These are phyloP conservation scores for Telfairia occidentalis DNA, from an alignment of 331 rosid species.

Conservation along the genomic window DNA sequence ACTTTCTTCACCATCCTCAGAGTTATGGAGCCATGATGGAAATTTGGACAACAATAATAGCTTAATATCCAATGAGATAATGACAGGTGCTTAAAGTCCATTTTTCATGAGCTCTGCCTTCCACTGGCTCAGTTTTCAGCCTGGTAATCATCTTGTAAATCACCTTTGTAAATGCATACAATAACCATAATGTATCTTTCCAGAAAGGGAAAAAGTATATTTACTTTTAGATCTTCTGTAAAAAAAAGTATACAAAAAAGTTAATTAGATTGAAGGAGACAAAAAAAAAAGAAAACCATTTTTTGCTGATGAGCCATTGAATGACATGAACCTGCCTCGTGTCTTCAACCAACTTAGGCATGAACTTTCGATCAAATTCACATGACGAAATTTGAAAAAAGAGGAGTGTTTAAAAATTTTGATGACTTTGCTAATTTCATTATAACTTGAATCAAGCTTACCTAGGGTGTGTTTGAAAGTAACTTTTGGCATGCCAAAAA, in stretches of 20 bases:
- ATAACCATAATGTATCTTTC: background rate
- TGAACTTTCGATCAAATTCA: too few species aligned
- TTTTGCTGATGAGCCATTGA: background rate
- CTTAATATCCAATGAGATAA: conserved; percentile 41
- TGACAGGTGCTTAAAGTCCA: conserved; percentile 35
- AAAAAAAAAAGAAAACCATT: background rate
- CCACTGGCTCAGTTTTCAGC: background rate
- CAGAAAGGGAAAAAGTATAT: background rate
- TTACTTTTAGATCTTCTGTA: background rate
- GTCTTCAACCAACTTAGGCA: too few species aligned
- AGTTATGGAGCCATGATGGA: conserved; percentile 51
- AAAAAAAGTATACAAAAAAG: background rate
- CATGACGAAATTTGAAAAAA: too few species aligned
- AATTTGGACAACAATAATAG: conserved; percentile 23
- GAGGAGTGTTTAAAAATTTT: too few species aligned
- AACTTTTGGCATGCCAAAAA: too few species aligned
- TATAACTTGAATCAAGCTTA: too few species aligned
- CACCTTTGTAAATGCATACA: conserved; percentile 3
- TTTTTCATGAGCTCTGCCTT: background rate
- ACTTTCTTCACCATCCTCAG: conserved; percentile 53
- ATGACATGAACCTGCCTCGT: too few species aligned
- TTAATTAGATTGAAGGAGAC: background rate
- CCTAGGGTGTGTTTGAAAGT: too few species aligned
- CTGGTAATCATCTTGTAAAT: conserved; percentile 3
- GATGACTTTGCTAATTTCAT: too few species aligned